Base-by-base conservation (phyloP, 2,329 filamentous ascomycete genomes). In the Talaromyces sp. region DNA sequence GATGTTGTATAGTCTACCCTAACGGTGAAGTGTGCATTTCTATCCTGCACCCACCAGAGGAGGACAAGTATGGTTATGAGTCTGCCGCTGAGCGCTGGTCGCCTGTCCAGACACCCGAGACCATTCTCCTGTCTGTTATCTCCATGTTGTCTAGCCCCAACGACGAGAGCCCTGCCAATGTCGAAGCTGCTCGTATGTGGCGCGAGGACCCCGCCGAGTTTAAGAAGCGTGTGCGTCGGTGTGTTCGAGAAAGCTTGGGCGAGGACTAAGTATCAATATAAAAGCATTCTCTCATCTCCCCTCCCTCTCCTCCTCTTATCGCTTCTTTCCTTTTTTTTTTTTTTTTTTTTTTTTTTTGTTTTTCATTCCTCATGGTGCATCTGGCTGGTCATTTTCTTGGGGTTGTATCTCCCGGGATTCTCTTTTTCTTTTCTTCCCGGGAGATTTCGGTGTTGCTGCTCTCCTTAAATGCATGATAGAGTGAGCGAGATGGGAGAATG, bases 1-100 rank as follows among this genome's bases (percentile, higher is more conserved):
- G n/a, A n/a, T 33, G 9, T 30, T n/a, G 20, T 16, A 13, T 27
- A 85, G 84, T 99, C 70, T 97, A 97, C 77, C 78, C 84, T 7
- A 86, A 84, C 68, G 94, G 94, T 66, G 85, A 88, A 61, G 90
- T 99, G 52, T 99, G 94, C 81, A 97, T 99, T 72, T 95, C 90
- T 39, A 99, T 99, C 76, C 82, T 99, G 37, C 94, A 99, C 73
- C 90, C 93, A 11, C 93, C 94, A 4, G 92, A 90, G 76, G 92
- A 97, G 68, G 94, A 99, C 70, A 86, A 90, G 69, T 94, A 89
- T 74, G 93, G 93, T 48, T 99, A 99, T 77, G 94, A 99, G 75
- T 83, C 84, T 22, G 92, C 91, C 14, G 82, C 85, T 27, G 94
- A 99, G 80, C 86, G 94, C 55, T 99, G 94, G 94, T 89, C 84